Base-by-base conservation (phyloP, 2,329 filamentous ascomycete species). In the Colletotrichum limetticola region DNA sequence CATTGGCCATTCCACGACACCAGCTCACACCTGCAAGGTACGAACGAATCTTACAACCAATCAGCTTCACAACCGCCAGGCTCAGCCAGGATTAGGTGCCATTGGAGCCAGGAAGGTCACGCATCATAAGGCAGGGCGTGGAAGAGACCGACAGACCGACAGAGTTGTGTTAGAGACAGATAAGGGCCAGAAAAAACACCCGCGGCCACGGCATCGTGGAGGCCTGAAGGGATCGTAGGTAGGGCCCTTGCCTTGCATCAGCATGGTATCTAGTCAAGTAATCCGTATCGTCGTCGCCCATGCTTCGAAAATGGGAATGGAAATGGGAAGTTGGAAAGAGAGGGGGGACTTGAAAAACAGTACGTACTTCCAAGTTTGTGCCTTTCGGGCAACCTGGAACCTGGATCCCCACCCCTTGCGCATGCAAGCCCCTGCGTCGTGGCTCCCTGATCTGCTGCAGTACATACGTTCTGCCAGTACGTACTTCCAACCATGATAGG, bases 21-120 rank as follows among this genome's bases (percentile, higher is more conserved):
- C 35, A 42, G 42, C 58, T 53, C 68, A 56, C 37, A 30, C 30
- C 58, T 42, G 37, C 66, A 68, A 71, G 64, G 64, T 57, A 68
- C 64, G 35, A 26, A 14, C 42, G 7, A 1, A 7, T 26, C 16
- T n/a, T 16, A 2, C 35, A 19, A 24, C 69, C 69, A 72, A 69
- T 69, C 37, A 68, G 19, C 37, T 24, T 37, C 28, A 9, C 37
- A 72, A 55, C 53, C 69, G 69, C 69, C 55, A 22, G 59, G 53
- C 32, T 53, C 42, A 58, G 37, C 57, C 64, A 53, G 65, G 58
- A 46, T 42, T 24, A 46, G 42, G 11, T 32, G 26, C 26, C 24
- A 22, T 30, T 19, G 37, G 6, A 42, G 37, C 37, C 37, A 42
- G 5, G 37, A 19, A 42, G n/a, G 19, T 9, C 42, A 49, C 42